A percentile compares a stretch with the other conserved stretches of the same genome.
Evolutionary conservation across 1,284 basidiomycete species (phyloP).

Genomic region (Hemileia vastatrix): DNA sequence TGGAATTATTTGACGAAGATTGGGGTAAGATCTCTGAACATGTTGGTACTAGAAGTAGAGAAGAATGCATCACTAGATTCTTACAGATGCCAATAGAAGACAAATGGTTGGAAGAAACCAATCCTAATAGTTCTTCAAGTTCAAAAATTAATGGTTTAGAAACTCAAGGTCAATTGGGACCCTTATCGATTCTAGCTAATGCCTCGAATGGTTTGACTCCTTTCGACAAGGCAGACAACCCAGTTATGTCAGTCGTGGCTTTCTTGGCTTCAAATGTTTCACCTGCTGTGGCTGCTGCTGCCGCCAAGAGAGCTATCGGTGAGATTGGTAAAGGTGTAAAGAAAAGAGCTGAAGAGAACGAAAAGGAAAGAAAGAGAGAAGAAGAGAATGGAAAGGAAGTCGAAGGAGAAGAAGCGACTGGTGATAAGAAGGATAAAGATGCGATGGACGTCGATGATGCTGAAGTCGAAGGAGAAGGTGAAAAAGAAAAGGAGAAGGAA

Average conservation of each 20-base stretch:
- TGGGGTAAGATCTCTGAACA: constrained; percentile 88
- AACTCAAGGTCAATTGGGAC: too few species aligned
- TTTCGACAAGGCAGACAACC: constrained; percentile 90
- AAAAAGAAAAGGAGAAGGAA: constrained; percentile 27
- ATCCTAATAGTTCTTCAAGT: constrained; percentile 51
- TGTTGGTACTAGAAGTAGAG: constrained; percentile 68
- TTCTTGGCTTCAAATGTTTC: constrained; percentile 91
- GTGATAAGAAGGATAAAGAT: constrained; percentile 18
- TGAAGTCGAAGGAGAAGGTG: constrained; percentile 28
- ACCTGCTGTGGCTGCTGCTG: constrained; percentile 68
- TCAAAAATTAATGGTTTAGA: constrained; percentile 53
- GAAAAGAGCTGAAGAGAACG: constrained; percentile 34
- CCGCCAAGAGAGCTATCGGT: constrained; percentile 77
- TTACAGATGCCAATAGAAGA: constrained; percentile 95
- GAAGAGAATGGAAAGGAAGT: constrained; percentile 46
- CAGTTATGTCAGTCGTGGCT: constrained; percentile 95
- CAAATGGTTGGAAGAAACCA: constrained; percentile 64
- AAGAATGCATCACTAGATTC: constrained; percentile 94
- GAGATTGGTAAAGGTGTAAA: constrained; percentile 57
- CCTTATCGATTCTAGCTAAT: too few species aligned
- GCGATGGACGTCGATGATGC: constrained; percentile 34
- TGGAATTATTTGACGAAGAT: constrained; percentile 98
- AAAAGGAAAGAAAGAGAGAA: constrained; percentile 45
- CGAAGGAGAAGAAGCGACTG: constrained; percentile 3
- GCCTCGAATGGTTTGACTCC: too few species aligned